Conservation (phyloP, 345 rosid species). For the Populus tremula region DNA sequence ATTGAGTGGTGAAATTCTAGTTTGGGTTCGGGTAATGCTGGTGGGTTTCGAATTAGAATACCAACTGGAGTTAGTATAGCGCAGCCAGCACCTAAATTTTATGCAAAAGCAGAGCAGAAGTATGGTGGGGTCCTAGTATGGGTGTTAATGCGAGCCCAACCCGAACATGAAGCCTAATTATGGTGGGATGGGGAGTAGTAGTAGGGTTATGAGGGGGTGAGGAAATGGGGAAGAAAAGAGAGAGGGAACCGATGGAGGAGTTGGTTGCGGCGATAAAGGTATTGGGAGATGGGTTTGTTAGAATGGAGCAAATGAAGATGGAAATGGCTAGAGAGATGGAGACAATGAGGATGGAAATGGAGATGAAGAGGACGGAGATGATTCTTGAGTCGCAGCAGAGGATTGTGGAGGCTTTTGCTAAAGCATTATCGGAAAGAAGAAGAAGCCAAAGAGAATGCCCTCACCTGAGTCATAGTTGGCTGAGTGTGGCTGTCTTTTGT, state of each 20-base stretch:
- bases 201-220: conserved; percentile 38
- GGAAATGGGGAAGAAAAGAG: conserved; percentile 41
- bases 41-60: conserved; percentile 65
- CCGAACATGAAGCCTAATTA: conserved; percentile 11
- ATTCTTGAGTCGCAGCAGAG: conserved; percentile 78
- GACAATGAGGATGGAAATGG: conserved; percentile 83
- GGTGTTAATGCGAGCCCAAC: background rate
- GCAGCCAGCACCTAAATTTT: conserved; percentile 48
- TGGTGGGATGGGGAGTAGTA: conserved; percentile 18
- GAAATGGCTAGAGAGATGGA: conserved; percentile 87
- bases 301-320: conserved; percentile 87
- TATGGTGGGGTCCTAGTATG: conserved; percentile 24
- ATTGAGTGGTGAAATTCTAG: background rate
- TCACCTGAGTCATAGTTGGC: background rate
- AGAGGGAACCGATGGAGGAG: conserved; percentile 55
- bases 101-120: conserved; percentile 4
- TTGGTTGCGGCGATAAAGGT: conserved; percentile 77
- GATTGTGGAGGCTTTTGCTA: conserved; percentile 70
- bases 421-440: conserved; percentile 55
- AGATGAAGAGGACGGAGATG: conserved; percentile 87
- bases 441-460: conserved; percentile 18
- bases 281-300: conserved; percentile 80
- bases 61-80: conserved; percentile 86
- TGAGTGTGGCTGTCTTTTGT: background rate
- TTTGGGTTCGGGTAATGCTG: conserved; percentile 18